Evolutionary conservation across 768 basidiomycete species (phyloP), one percentile per base, ranked within the genome.

Genomic region (Trametes sanguinea): DNA sequence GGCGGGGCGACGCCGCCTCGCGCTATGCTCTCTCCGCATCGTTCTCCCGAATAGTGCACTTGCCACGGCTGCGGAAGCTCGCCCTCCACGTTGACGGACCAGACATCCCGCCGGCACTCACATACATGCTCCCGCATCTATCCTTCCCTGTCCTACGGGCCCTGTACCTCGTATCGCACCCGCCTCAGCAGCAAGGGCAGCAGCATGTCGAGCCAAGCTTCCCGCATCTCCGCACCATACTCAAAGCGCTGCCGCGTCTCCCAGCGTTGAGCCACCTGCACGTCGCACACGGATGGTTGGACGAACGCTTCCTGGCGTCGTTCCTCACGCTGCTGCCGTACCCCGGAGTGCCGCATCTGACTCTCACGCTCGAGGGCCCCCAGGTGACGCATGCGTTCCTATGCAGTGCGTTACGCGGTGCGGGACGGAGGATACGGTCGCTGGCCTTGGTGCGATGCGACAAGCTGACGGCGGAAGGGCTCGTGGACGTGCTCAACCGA

Each of bases 71-170:
- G 42, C 70, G 71, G 42, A 73, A 73, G 32, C 75, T 90, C 30
- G 79, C 80, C 40, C 72, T 90, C 22, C 69, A 75, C 40, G 79
- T 86, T 55, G 80, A 83, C 66, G 78, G 80, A 29, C 74, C 73
- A 32, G 84, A 88, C 67, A 83, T 89, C 46, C 86, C 87, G 42
- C 80, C 80, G 51, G 88, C 89, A 67, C 76, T 89, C 32, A 71
- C 79, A 17, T 76, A 77, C 51, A 75, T 87, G 63, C 73, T 84
- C 57, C 79, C 81, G 44, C 80, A 81, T 61, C 65, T 88, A 17
- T 77, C 74, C 16, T 74, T 80, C 6, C 86, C 85, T 27, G 71
- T 73, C 35, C 78, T 88, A 35, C 75, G 70, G 58, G 77, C 75
- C 32, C 74, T 90, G 46, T 74, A 73, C 46, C 76, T 89, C 45